Base-by-base conservation (phyloP, 2,329 filamentous ascomycete genomes). In the Graphilbum sp. region DNA sequence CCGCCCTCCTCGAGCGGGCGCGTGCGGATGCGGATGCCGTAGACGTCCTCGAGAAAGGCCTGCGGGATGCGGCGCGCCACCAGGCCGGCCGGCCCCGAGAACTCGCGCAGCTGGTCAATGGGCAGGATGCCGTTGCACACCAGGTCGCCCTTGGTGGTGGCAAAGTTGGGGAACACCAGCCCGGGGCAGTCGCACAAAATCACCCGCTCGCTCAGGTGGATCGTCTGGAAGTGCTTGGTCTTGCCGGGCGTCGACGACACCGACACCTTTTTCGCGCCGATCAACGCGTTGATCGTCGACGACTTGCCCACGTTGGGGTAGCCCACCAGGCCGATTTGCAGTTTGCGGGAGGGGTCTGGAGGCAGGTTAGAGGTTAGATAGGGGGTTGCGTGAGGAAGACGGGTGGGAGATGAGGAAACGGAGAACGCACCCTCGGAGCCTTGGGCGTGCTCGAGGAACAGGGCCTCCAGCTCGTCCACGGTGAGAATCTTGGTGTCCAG, bases 221-320 rank as follows among this genome's bases (percentile, higher is more conserved):
- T 90, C 1, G 90, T 98, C 59, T 98, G 90, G 64, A 98, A 98
- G 53, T 98, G 90, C 64, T 98, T 98, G 13, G 90, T 98, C 64
- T 98, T 98, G 55, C 90, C 90, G 4, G 90, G 90, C 1, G 90
- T 98, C 13, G 88, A 80, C 15, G 90, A 98, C 30, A 98, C 92
- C 0, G 88, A 96, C 6, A 98, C 90, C 62, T 96, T 98, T 65
- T 96, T 98, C 39, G 90, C 79, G 36, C 92, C 92, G 41, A 96
- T 87, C n/a, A 98, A 72, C 32, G 90, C 88, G 63, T 98, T 98
- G 68, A 98, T 98, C 15, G 90, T 98, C 35, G 87, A 95, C 1
- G 92, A 98, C 63, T 98, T 98, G 61, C 90, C 90, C 45, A 98
- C 90, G 62, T 98, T 98, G 52, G 90, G 90, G 60, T 98, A 98